Percentiles rank a stretch among this genome's conserved stretches.
phyloP scores from a whole-genome alignment of 2,329 filamentous ascomycete species.

The Zymoseptoria pseudotritici region DNA sequence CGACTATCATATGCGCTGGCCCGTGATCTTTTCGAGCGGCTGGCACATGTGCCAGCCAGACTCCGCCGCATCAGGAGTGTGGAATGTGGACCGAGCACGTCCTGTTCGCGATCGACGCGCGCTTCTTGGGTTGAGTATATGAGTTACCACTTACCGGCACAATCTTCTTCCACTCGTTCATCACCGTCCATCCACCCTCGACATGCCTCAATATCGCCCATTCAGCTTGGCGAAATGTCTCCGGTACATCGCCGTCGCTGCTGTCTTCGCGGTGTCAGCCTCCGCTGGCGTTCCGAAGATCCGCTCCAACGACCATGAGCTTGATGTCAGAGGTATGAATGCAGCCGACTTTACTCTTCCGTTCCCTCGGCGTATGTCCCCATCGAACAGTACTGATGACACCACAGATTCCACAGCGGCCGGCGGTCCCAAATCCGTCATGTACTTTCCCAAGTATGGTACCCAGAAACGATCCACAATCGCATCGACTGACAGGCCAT shows the following conservation, averaged over 20 bases:
- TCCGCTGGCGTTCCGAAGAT: background rate
- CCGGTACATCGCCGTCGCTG: background rate
- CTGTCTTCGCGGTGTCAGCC: background rate
- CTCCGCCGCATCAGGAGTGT: background rate
- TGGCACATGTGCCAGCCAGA: background rate
- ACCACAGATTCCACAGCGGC: background rate
- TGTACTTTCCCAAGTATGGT: constrained; percentile 14
- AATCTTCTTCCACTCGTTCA: background rate
- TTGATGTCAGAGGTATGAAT: background rate
- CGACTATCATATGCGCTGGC: background rate
- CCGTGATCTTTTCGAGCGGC: background rate
- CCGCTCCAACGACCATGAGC: background rate
- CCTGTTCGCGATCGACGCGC: background rate
- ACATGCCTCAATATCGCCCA: background rate
- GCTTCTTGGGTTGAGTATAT: background rate
- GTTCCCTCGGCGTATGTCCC: background rate
- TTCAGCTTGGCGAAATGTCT: background rate
- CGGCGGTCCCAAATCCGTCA: constrained; percentile 10
- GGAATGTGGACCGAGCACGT: background rate
- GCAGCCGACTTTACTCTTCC: background rate
- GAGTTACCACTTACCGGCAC: background rate
- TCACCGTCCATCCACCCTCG: background rate
- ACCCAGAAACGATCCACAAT: background rate
- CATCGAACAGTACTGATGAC: background rate
- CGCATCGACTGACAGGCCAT: constrained; percentile 9